Evolutionary conservation across 768 basidiomycete species (phyloP).

Genomic region (Macrocybe gigantea): DNA sequence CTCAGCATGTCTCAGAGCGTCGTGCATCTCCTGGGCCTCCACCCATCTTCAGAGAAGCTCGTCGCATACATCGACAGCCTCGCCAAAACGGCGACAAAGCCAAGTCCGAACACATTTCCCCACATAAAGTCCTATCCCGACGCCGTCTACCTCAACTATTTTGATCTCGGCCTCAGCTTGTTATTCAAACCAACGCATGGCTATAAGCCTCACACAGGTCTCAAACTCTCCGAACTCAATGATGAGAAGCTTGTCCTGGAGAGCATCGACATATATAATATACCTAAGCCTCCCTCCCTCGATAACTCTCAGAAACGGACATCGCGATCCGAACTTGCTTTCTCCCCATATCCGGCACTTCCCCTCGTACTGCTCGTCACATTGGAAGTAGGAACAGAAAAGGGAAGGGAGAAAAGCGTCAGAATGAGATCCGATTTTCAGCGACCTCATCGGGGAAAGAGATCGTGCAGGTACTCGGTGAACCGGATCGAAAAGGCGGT

Average conservation of each 20-base stretch:
- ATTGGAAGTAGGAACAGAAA: conserved; percentile 9
- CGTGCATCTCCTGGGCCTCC: conserved; percentile 42
- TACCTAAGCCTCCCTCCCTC: conserved; percentile 24
- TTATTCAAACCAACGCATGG: conserved; percentile 64
- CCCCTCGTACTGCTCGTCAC: conserved; percentile 45
- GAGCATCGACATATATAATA: conserved; percentile 82
- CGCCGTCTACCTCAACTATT: conserved; percentile 84
- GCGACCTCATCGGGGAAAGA: conserved; percentile 61
- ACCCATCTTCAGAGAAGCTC: conserved; percentile 42
- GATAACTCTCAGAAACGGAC: conserved; percentile 23
- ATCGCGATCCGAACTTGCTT: conserved; percentile 42
- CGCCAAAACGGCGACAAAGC: conserved; percentile 13
- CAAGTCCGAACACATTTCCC: conserved; percentile 28
- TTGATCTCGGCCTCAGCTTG: conserved; percentile 72
- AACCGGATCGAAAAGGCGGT: conserved; percentile 89
- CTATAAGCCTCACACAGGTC: conserved; percentile 49
- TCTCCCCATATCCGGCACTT: conserved; percentile 49
- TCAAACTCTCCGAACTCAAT: conserved; percentile 38
- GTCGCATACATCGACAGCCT: conserved; percentile 35
- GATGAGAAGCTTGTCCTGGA: conserved; percentile 52
- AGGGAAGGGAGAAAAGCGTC: conserved; percentile 28
- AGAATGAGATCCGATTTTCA: conserved; percentile 15
- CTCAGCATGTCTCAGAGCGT: conserved; percentile 6
- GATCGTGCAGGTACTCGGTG: conserved; percentile 70
- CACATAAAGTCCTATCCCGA: conserved; percentile 80